phyloP scores from a whole-genome alignment of 345 rosid species.

The Populus simonii region DNA sequence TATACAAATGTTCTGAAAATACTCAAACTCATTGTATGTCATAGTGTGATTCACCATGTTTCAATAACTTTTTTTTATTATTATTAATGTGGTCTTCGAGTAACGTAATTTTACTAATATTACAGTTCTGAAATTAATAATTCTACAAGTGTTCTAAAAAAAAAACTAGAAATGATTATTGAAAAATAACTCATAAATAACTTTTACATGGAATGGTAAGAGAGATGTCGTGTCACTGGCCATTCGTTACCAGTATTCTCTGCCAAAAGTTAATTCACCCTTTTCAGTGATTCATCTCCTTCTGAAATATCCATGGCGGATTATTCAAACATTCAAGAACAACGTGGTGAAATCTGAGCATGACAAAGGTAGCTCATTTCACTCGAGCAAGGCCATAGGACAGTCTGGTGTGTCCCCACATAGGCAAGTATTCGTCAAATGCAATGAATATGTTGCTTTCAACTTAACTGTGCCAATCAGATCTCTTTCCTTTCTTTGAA shows the following conservation, averaged over 20 bases:
- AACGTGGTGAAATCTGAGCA: background rate
- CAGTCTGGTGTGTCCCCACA: slow-evolving; percentile 10
- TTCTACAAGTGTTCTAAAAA: no score
- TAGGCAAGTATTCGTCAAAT: background rate
- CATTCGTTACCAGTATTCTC: background rate
- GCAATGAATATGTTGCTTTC: slow-evolving; percentile 24
- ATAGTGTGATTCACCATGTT: no score
- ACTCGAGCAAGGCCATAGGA: background rate
- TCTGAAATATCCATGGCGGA: background rate
- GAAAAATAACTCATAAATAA: no score
- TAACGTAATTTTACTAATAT: no score
- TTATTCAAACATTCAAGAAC: background rate
- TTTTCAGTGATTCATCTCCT: background rate
- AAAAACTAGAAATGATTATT: no score
- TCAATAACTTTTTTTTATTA: no score
- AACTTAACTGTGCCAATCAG: background rate
- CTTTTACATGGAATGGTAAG: background rate
- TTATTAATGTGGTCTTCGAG: no score
- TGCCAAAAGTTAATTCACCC: background rate
- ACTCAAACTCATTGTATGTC: no score
- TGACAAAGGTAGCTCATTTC: background rate
- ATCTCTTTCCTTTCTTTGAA: background rate
- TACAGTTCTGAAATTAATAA: no score
- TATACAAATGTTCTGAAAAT: no score
- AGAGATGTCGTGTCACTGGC: background rate